These are phyloP conservation scores for Fusarium ramigenum DNA, from an alignment of 2,329 filamentous ascomycete genomes.

Conservation along the genomic window DNA sequence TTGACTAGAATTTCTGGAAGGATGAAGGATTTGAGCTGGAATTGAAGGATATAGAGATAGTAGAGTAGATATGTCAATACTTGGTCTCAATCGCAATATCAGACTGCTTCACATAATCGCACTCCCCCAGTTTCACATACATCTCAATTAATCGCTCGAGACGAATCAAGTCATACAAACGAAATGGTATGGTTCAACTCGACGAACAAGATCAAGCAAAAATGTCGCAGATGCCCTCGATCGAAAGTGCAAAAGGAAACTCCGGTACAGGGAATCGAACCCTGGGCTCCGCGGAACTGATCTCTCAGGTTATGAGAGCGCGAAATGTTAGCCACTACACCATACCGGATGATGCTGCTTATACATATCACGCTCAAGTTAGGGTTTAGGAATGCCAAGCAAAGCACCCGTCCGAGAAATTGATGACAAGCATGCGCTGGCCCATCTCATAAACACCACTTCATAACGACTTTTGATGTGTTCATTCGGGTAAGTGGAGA, in stretches of 20 bases:
- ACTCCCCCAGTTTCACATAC: no score
- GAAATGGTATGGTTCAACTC: no score
- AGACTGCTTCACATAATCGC: not conserved
- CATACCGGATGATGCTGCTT: constrained; percentile 41
- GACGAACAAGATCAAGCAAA: no score
- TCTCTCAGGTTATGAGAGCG: constrained; percentile 45
- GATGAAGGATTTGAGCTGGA: not conserved
- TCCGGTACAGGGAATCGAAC: constrained; percentile 45
- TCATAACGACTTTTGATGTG: no score
- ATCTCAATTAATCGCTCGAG: fast-evolving
- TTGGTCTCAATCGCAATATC: not conserved
- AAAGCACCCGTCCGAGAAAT: no score
- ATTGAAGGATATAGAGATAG: not conserved
- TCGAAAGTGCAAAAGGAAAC: not conserved
- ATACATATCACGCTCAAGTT: no score
- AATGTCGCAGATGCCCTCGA: no score
- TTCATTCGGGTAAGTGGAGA: fast-evolving
- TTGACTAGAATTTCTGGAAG: no score
- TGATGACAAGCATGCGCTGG: no score
- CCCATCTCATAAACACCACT: no score
- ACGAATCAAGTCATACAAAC: no score
- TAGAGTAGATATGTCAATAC: constrained; percentile 28
- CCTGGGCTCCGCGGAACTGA: constrained; percentile 40
- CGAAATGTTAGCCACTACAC: constrained; percentile 49
- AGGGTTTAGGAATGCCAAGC: fast-evolving